Percentiles rank a stretch among this genome's conserved stretches.
phyloP scores from a whole-genome alignment of 1,139 yeast genomes.

The Hyphopichia khmerensis region DNA sequence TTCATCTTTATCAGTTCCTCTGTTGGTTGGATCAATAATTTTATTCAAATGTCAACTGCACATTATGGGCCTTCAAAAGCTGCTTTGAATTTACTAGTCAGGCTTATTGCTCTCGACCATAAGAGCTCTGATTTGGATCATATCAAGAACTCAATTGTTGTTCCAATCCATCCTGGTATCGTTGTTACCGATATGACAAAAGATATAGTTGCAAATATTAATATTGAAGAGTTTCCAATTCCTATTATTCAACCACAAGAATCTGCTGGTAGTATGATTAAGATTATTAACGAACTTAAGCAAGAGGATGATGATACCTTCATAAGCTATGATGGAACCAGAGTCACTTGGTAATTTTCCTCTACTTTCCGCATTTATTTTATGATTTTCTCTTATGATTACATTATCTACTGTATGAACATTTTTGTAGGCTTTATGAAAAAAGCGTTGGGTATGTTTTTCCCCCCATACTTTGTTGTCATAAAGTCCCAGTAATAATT shows the following conservation, averaged over 20 bases:
- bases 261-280: constrained; percentile 4
- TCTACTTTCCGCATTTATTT: no score
- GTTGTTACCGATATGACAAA: constrained; percentile 23
- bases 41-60: neutral
- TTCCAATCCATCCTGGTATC: constrained; percentile 27
- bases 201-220: constrained; percentile 16
- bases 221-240: constrained; percentile 23
- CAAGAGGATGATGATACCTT: constrained; percentile 9
- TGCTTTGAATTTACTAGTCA: neutral
- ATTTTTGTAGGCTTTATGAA: no score
- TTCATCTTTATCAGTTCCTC: constrained; percentile 5
- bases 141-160: constrained; percentile 18
- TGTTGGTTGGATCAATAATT: neutral
- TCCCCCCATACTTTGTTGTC: no score
- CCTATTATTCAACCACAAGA: constrained; percentile 11
- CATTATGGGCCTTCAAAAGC: neutral
- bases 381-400: no score
- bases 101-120: constrained; percentile 1
- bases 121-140: neutral
- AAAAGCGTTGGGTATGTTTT: no score
- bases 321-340: constrained; percentile 8
- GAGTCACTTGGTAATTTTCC: constrained; percentile 6
- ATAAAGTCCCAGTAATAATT: no score
- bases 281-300: constrained; percentile 4
- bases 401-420: no score